These are phyloP conservation scores for Aspergillus fijiensis DNA, from an alignment of 2,329 filamentous ascomycete species.

Conservation along the genomic window DNA sequence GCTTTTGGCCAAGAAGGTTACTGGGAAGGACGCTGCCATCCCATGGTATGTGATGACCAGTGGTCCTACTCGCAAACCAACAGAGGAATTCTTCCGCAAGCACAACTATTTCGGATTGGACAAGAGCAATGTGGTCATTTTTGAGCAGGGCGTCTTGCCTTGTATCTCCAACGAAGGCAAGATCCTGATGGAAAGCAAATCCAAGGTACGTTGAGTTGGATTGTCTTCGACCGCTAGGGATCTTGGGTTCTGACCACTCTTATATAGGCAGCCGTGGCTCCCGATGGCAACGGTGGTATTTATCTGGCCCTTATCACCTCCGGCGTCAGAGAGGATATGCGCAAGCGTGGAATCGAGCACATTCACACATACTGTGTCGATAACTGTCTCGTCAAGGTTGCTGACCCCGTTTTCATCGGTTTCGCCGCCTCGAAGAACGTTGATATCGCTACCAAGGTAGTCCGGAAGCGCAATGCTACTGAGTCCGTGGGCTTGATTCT, in stretches of 20 bases:
- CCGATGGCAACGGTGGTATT: slow-evolving; percentile 94
- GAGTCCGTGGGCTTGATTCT: slow-evolving; percentile 95
- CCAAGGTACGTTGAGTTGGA: slow-evolving; percentile 56
- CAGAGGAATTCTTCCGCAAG: slow-evolving; percentile 89
- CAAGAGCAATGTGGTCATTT: slow-evolving; percentile 83
- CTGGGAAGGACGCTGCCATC: slow-evolving; percentile 63
- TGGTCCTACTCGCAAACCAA: slow-evolving; percentile 85
- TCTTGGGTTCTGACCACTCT: not conserved
- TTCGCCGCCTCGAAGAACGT: slow-evolving; percentile 86
- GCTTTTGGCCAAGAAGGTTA: slow-evolving; percentile 71
- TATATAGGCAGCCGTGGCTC: slow-evolving; percentile 75
- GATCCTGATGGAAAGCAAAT: slow-evolving; percentile 89
- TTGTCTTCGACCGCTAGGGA: not conserved
- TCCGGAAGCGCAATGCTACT: slow-evolving; percentile 93
- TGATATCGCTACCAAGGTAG: slow-evolving; percentile 98
- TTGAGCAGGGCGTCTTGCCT: slow-evolving; percentile 94
- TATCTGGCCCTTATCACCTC: slow-evolving; percentile 86
- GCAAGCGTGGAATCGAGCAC: slow-evolving; percentile 84
- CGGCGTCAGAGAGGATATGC: slow-evolving; percentile 83
- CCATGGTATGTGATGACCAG: slow-evolving; percentile 99
- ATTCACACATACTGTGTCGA: slow-evolving; percentile 98
- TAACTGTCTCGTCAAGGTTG: slow-evolving; percentile 99
- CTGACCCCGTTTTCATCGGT: slow-evolving; percentile 91
- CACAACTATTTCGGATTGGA: slow-evolving; percentile 88
- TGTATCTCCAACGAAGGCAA: slow-evolving; percentile 98